Percentiles rank a stretch among this genome's conserved stretches.
phyloP scores from a whole-genome alignment of 164 flowering plant species.

The grape (Vitis vinifera) region ASM3070453v1 NC_081822.1:10256001-10256500 shows the following conservation, averaged over 20 bases:
- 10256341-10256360: background rate
- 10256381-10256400: background rate
- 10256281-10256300: background rate
- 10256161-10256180: too few relatives aligned
- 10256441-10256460: background rate
- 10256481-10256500: background rate
- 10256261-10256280: too few relatives aligned
- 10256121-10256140: background rate
- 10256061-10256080: background rate
- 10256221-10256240: too few relatives aligned
- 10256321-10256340: too few relatives aligned
- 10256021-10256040: background rate
- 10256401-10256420: background rate
- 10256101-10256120: background rate
- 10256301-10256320: background rate
- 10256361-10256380: background rate
- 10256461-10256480: background rate
- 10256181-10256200: too few relatives aligned
- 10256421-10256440: background rate
- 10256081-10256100: background rate
- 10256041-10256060: conserved; percentile 2
- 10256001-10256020: background rate
- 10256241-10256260: too few relatives aligned
- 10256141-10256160: background rate
- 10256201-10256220: too few relatives aligned